These are phyloP conservation scores for Penicillium simplicissimum DNA, from an alignment of 495 filamentous ascomycete species.

Conservation along the genomic window DNA sequence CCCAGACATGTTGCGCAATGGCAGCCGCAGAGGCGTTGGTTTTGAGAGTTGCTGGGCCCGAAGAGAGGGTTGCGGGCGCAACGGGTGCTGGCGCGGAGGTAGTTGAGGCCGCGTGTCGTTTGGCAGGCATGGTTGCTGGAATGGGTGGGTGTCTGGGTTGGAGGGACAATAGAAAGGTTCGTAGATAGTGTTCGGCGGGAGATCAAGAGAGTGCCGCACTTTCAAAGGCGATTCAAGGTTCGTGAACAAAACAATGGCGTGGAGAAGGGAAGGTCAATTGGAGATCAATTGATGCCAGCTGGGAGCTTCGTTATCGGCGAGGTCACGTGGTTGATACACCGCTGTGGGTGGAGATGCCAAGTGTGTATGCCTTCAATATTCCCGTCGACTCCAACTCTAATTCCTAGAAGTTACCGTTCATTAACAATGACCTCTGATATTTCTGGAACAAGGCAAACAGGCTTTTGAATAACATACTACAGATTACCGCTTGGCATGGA, in stretches of 20 bases:
- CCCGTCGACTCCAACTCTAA: no score
- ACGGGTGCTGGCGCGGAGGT: slow-evolving; percentile 35
- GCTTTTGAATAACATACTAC: no score
- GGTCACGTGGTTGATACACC: slow-evolving; percentile 31
- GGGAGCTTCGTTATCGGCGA: slow-evolving; percentile 34
- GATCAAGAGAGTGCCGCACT: slow-evolving; percentile 12
- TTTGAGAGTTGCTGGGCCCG: slow-evolving; percentile 42
- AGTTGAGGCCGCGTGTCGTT: slow-evolving; percentile 47
- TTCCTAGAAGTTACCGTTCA: no score
- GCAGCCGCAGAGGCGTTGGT: slow-evolving; percentile 51
- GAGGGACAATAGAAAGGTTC: not conserved
- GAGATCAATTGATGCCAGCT: slow-evolving; percentile 34
- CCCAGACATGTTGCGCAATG: slow-evolving; percentile 59
- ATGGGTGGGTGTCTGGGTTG: slow-evolving; percentile 11
- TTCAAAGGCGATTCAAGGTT: slow-evolving; percentile 7
- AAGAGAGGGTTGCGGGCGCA: slow-evolving; percentile 45
- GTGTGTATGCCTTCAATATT: no score
- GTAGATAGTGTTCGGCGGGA: not conserved
- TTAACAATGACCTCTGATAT: no score
- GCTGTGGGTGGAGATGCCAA: not conserved
- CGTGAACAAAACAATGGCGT: slow-evolving; percentile 21
- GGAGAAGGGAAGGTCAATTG: slow-evolving; percentile 24
- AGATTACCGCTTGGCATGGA: no score
- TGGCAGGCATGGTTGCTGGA: slow-evolving; percentile 47
- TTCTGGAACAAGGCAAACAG: no score